These are phyloP conservation scores for Barnettozyma hawaiiensis DNA, from an alignment of 1,139 yeast genomes.

Conservation along the genomic window DNA sequence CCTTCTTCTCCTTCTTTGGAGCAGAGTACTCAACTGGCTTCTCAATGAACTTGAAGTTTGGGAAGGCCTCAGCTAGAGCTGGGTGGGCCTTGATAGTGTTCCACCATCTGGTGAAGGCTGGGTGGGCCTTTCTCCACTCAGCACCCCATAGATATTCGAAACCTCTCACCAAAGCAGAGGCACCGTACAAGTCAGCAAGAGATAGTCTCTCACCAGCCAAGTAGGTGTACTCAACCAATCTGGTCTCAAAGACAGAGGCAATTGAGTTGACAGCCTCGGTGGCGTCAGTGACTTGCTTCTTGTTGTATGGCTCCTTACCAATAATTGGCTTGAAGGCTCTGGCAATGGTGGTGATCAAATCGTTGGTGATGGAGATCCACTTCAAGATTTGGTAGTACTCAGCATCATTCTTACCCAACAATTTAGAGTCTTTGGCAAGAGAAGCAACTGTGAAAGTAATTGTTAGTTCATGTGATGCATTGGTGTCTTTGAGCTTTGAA, in stretches of 20 bases:
- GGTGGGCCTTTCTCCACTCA: slow-evolving; percentile 73
- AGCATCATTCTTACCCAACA: slow-evolving; percentile 59
- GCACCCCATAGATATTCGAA: slow-evolving; percentile 65
- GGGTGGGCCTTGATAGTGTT: slow-evolving; percentile 59
- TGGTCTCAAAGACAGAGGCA: slow-evolving; percentile 48
- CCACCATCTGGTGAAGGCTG: slow-evolving; percentile 82
- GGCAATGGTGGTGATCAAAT: slow-evolving; percentile 45
- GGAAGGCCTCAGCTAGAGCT: slow-evolving; percentile 43
- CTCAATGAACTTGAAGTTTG: slow-evolving; percentile 51
- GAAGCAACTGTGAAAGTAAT: slow-evolving; percentile 29
- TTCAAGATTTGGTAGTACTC: slow-evolving; percentile 68
- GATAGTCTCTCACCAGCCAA: slow-evolving; percentile 89
- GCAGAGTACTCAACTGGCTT: slow-evolving; percentile 65
- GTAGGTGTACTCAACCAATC: slow-evolving; percentile 74
- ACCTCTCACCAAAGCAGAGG: slow-evolving; percentile 55
- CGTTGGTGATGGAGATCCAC: slow-evolving; percentile 86
- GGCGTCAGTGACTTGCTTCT: slow-evolving; percentile 64
- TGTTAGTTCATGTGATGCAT: slow-evolving; percentile 18
- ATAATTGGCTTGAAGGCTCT: slow-evolving; percentile 37
- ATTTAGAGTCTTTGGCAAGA: slow-evolving; percentile 32
- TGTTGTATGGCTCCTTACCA: slow-evolving; percentile 67
- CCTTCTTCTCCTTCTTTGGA: slow-evolving; percentile 70
- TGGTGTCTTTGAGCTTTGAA: not conserved
- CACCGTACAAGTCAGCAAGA: slow-evolving; percentile 74
- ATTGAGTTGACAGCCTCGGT: slow-evolving; percentile 35